Evolutionary conservation across 305 asterid species (phyloP).

Genomic region (Fraxinus platypoda): DNA sequence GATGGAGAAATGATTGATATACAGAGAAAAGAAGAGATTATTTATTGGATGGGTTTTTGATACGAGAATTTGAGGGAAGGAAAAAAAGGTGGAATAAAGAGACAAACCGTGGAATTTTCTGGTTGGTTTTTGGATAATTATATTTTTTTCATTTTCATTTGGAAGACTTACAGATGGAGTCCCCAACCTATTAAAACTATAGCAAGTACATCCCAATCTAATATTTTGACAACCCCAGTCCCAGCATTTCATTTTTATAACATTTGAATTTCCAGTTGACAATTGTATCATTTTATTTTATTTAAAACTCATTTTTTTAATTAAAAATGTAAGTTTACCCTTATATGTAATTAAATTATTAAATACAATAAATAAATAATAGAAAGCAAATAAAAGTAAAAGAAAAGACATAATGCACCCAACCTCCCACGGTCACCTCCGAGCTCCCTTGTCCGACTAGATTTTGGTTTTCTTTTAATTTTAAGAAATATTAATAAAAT

Average conservation of each 20-base stretch:
- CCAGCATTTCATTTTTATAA: background rate
- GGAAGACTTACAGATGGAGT: background rate
- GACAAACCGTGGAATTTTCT: conserved; percentile 15
- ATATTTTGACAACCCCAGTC: background rate
- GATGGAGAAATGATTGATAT: conserved; percentile 12
- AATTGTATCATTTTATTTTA: background rate
- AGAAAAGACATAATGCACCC: background rate
- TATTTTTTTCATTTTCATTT: background rate
- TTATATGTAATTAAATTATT: background rate
- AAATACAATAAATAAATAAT: background rate
- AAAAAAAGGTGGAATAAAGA: conserved; percentile 5
- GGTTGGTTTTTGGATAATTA: background rate
- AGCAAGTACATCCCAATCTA: background rate
- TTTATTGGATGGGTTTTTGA: conserved; percentile 9
- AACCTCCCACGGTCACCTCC: background rate
- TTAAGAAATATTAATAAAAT: background rate
- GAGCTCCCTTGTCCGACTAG: background rate
- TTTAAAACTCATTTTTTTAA: background rate
- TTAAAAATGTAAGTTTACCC: background rate
- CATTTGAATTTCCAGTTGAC: background rate
- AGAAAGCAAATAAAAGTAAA: background rate
- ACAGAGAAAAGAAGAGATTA: conserved; percentile 2
- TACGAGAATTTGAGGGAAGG: conserved; percentile 25
- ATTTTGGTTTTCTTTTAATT: background rate
- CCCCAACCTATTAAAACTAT: background rate